These are phyloP conservation scores for Paramecium primaurelia DNA, from an alignment of 73 alveolate genomes.

Conservation along the genomic window DNA sequence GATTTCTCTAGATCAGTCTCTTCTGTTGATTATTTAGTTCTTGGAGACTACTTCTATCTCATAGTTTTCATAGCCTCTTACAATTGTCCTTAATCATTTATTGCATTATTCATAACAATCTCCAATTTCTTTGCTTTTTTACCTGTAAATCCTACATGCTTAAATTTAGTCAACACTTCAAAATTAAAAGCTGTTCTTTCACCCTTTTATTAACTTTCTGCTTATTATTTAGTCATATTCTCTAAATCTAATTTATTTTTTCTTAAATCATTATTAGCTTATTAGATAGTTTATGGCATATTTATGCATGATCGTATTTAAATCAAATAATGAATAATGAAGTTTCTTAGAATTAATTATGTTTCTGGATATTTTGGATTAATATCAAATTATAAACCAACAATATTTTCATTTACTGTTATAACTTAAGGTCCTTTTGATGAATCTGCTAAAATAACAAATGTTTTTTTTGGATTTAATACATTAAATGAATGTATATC, in stretches of 20 bases:
- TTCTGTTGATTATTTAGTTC: background rate
- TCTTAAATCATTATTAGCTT: slow-evolving; percentile 32
- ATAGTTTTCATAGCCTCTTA: slow-evolving; percentile 20
- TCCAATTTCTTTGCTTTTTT: background rate
- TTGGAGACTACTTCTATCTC: background rate
- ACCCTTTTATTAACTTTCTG: slow-evolving; percentile 10
- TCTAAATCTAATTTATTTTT: slow-evolving; percentile 36
- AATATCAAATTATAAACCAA: slow-evolving; percentile 4
- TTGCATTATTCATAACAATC: slow-evolving; percentile 37
- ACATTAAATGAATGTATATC: slow-evolving; percentile 56
- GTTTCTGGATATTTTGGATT: slow-evolving; percentile 46
- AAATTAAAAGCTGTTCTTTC: background rate
- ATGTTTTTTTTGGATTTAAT: slow-evolving; percentile 50
- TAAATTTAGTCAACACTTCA: slow-evolving; percentile 49
- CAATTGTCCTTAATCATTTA: slow-evolving; percentile 3
- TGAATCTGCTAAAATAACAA: slow-evolving; percentile 54
- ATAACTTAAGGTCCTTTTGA: slow-evolving; percentile 19
- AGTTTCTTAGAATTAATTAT: background rate
- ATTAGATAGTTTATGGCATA: background rate
- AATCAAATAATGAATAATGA: background rate
- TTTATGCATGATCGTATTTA: background rate
- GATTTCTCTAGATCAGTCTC: background rate
- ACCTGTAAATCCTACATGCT: slow-evolving; percentile 46
- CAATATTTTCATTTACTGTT: background rate
- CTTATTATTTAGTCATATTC: slow-evolving; percentile 16